These are phyloP conservation scores for Syzygium grande DNA, from an alignment of 345 rosid species.

Conservation along the genomic window DNA sequence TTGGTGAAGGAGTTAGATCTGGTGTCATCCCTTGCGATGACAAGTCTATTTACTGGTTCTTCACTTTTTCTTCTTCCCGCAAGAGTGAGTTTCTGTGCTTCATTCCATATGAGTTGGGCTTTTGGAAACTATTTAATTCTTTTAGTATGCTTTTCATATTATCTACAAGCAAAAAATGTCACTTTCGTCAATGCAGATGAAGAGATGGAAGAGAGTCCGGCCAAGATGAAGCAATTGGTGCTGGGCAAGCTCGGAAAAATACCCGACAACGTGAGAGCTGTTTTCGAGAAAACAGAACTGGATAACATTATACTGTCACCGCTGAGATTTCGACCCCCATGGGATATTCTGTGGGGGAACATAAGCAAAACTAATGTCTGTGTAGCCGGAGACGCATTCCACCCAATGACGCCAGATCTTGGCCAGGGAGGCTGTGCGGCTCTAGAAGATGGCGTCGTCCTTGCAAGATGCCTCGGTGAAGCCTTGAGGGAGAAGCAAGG, in stretches of 20 bases:
- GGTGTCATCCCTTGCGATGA: not conserved
- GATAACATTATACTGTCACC: conserved; percentile 19
- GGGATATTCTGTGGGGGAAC: conserved; percentile 49
- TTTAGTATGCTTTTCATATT: not conserved
- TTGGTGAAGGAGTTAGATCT: not conserved
- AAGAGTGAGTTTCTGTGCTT: not conserved
- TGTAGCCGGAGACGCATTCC: conserved; percentile 60
- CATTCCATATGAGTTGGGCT: not conserved
- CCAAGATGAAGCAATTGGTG: conserved; percentile 26
- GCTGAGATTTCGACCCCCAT: conserved; percentile 38
- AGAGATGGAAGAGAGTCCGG: conserved; percentile 14
- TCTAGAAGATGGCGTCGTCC: conserved; percentile 20
- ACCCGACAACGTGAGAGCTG: conserved; percentile 2
- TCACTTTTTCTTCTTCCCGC: not conserved
- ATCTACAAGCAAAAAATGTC: not conserved
- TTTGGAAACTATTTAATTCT: not conserved
- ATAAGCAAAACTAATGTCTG: conserved; percentile 35
- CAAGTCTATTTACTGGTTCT: not conserved
- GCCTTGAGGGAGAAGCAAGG: not conserved
- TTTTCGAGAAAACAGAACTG: conserved; percentile 28
- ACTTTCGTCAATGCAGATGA: conserved; percentile 1
- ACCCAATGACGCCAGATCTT: conserved; percentile 59
- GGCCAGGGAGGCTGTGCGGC: conserved; percentile 26
- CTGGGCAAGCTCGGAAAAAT: conserved; percentile 12
- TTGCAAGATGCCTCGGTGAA: conserved; percentile 8